phyloP scores from a whole-genome alignment of 2,329 filamentous ascomycete genomes.

The Aspergillus felis region DNA sequence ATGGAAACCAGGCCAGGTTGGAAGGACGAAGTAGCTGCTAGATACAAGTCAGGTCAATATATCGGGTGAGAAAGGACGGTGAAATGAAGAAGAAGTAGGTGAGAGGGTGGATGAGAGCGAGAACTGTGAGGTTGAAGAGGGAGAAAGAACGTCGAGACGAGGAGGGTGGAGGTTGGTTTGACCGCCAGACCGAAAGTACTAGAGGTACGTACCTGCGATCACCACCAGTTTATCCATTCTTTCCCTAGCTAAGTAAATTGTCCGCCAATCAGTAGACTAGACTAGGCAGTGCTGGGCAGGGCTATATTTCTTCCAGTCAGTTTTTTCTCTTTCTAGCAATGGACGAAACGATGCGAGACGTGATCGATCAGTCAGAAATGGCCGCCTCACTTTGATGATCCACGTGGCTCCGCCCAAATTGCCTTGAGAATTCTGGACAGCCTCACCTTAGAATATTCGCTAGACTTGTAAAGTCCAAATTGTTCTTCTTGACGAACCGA shows the following conservation, averaged over 20 bases:
- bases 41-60: conserved; percentile 3
- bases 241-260: neutral
- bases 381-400: conserved; percentile 26
- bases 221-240: neutral
- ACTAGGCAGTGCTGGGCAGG: neutral
- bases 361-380: neutral
- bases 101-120: neutral
- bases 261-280: neutral
- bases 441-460: neutral
- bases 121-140: neutral
- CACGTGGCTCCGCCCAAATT: conserved; percentile 25
- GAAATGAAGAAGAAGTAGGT: conserved; percentile 3
- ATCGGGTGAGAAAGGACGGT: conserved; percentile 6
- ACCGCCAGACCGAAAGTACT: conserved; percentile 11
- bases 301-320: neutral
- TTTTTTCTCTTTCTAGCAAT: neutral
- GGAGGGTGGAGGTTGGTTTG: conserved; percentile 1
- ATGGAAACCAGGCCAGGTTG: neutral
- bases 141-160: neutral
- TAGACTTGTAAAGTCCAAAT: neutral
- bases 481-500: neutral
- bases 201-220: conserved; percentile 11
- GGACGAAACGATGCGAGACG: neutral
- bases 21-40: neutral
- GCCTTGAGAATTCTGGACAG: neutral